Evolutionary conservation across 2,329 filamentous ascomycete species (phyloP).

Genomic region (Colletotrichum tropicicola): DNA sequence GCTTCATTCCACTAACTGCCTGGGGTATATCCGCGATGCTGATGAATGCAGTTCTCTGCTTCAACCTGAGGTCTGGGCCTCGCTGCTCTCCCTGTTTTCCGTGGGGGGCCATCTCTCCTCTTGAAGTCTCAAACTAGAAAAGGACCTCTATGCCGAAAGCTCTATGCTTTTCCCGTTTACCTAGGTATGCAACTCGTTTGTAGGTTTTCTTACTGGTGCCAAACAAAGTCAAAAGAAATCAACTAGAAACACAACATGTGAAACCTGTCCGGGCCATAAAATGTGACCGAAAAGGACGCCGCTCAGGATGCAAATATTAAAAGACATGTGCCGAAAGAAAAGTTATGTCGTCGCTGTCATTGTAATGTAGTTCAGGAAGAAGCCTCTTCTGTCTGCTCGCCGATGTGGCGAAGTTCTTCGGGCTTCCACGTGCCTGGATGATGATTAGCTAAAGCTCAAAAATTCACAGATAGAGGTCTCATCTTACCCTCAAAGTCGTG

Average conservation of each 20-base stretch:
- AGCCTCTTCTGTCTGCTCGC: slow-evolving; percentile 48
- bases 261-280: not conserved
- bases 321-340: slow-evolving; percentile 10
- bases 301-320: slow-evolving; percentile 23
- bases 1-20: slow-evolving; percentile 15
- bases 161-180: slow-evolving; percentile 20
- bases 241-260: not conserved
- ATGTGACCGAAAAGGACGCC: slow-evolving; percentile 4
- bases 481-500: slow-evolving; percentile 91
- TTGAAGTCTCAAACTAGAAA: not conserved
- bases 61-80: not conserved
- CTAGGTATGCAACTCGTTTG: slow-evolving; percentile 19
- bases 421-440: slow-evolving; percentile 78
- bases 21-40: slow-evolving; percentile 28
- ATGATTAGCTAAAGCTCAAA: not conserved
- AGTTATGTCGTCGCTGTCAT: slow-evolving; percentile 5
- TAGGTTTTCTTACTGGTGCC: not conserved
- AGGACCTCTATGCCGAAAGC: slow-evolving; percentile 22
- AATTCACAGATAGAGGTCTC: not conserved
- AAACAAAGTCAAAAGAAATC: slow-evolving; percentile 4
- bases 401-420: slow-evolving; percentile 75
- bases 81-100: not conserved
- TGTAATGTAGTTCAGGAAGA: slow-evolving; percentile 23
- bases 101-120: not conserved
- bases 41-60: not conserved